Evolutionary conservation across 2,329 filamentous ascomycete species (phyloP).

Genomic region (Aspergillus cejpii): DNA sequence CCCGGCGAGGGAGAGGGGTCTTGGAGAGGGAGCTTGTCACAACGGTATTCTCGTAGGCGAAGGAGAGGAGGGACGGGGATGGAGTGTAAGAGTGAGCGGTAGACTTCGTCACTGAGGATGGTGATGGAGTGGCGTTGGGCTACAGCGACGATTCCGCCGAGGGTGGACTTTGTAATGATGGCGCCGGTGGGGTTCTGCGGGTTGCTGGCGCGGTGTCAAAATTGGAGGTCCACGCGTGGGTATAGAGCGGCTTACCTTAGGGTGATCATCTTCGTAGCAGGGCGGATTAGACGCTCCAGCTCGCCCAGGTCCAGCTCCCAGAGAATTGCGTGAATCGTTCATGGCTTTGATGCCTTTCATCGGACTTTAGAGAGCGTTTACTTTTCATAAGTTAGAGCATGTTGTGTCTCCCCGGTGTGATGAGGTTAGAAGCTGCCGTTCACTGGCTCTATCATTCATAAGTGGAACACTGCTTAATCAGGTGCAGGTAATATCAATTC

Average conservation of each 20-base stretch:
- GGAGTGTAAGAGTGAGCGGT: not conserved
- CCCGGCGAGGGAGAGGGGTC: not conserved
- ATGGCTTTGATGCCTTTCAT: not conserved
- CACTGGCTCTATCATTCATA: not conserved
- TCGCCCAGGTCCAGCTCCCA: not conserved
- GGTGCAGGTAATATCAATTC: not conserved
- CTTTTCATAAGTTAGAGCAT: not conserved
- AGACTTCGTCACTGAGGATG: not conserved
- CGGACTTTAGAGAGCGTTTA: not conserved
- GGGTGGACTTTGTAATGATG: not conserved
- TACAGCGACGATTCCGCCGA: not conserved
- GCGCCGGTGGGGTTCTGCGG: not conserved
- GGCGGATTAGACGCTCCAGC: not conserved
- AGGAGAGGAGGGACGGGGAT: not conserved
- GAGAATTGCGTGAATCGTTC: not conserved
- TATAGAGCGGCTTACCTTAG: not conserved
- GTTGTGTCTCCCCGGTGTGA: not conserved
- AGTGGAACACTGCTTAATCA: not conserved
- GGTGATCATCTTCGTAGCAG: not conserved
- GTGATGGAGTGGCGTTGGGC: not conserved
- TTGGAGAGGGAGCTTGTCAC: not conserved
- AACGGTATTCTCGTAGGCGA: not conserved
- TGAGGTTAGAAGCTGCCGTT: not conserved
- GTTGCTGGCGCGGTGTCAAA: not conserved
- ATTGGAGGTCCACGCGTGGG: too few species aligned